Conservation (phyloP, 2,329 filamentous ascomycete genomes). For the Botrytis porri region DNA sequence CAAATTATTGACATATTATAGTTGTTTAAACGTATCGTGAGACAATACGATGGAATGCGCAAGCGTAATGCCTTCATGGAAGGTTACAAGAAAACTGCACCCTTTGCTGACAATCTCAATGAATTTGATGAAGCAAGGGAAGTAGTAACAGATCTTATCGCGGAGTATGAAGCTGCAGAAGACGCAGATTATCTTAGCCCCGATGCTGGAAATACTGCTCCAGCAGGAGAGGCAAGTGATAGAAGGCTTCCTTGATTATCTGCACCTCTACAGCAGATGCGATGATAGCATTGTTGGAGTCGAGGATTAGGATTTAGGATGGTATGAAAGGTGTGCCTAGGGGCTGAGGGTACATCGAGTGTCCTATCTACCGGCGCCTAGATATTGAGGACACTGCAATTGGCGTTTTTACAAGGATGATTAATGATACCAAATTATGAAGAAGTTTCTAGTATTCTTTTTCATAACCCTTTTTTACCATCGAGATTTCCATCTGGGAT, state of each 20-base stretch:
- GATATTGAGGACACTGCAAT: slow-evolving; percentile 9
- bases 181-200: slow-evolving; percentile 84
- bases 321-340: neutral
- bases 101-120: slow-evolving; percentile 84
- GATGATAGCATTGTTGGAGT: slow-evolving; percentile 8
- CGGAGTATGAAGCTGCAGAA: slow-evolving; percentile 95
- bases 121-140: slow-evolving; percentile 95
- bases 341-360: neutral
- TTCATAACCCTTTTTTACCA: neutral
- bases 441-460: slow-evolving; percentile 12
- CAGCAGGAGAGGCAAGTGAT: slow-evolving; percentile 34
- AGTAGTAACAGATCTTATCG: slow-evolving; percentile 86
- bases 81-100: slow-evolving; percentile 90
- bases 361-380: neutral
- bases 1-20: slow-evolving; percentile 36
- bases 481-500: neutral
- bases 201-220: slow-evolving; percentile 31
- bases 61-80: slow-evolving; percentile 98
- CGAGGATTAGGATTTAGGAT: slow-evolving; percentile 12
- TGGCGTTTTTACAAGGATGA: slow-evolving; percentile 31
- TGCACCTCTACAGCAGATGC: neutral
- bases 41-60: slow-evolving; percentile 88
- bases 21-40: slow-evolving; percentile 90
- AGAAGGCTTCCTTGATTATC: slow-evolving; percentile 30
- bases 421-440: slow-evolving; percentile 35